These are phyloP conservation scores for Spencermartinsiella europaea DNA, from an alignment of 805 yeast species.

Conservation along the genomic window DNA sequence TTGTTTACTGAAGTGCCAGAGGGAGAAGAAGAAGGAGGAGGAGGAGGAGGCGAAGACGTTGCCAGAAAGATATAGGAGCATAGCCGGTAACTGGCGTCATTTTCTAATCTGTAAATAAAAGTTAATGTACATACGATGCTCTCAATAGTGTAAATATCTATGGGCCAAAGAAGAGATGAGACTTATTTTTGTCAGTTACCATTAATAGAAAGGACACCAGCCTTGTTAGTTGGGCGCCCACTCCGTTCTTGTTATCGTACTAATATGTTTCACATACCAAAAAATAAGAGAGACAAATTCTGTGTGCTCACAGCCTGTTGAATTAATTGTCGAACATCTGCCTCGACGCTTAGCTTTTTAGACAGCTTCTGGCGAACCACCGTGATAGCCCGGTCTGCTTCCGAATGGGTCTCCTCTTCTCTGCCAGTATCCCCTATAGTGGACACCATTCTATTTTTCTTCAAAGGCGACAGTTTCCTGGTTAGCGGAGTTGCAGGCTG, in stretches of 20 bases:
- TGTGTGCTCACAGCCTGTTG: constrained; percentile 64
- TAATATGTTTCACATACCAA: constrained; percentile 55
- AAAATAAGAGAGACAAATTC: constrained; percentile 68
- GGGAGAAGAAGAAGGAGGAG: constrained; percentile 20
- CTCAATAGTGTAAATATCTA: no score
- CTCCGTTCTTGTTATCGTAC: constrained; percentile 2
- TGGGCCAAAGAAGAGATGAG: no score
- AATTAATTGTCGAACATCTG: constrained; percentile 74
- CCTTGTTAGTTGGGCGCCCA: constrained; percentile 18
- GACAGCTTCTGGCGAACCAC: constrained; percentile 71
- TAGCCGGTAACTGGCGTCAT: background rate
- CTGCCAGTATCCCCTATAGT: constrained; percentile 3
- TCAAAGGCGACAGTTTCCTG: constrained; percentile 64
- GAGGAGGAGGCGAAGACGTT: no score
- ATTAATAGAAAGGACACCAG: constrained; percentile 34
- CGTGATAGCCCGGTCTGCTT: constrained; percentile 73
- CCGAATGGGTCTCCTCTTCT: constrained; percentile 46
- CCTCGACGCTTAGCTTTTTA: constrained; percentile 70
- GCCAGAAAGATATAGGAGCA: constrained; percentile 1
- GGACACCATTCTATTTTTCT: constrained; percentile 44
- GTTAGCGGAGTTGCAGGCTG: constrained; percentile 1
- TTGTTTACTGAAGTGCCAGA: constrained; percentile 22
- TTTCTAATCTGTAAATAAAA: background rate
- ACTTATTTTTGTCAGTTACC: no score
- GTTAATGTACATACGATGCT: background rate